phyloP scores from a whole-genome alignment of 148 eudicot genomes.

The Vaccinium darrowii region DNA sequence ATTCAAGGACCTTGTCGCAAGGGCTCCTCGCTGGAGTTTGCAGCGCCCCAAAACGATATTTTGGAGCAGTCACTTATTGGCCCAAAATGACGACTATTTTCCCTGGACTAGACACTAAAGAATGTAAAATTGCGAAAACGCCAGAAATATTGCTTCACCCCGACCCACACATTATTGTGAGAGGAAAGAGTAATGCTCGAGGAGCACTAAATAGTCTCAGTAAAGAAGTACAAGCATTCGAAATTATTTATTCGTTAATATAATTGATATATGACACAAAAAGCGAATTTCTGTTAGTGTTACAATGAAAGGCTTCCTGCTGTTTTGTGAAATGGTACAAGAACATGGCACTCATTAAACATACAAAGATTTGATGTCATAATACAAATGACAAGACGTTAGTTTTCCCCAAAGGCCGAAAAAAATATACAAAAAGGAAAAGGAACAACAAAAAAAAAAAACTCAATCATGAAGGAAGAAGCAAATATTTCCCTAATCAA shows the following conservation, averaged over 20 bases:
- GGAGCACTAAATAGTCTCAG: neutral
- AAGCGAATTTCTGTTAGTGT: neutral
- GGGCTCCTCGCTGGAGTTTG: too few species aligned
- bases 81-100: too few species aligned
- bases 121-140: too few species aligned
- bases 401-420: neutral
- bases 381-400: neutral
- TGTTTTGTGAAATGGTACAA: neutral
- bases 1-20: too few species aligned
- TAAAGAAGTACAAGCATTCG: neutral
- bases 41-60: too few species aligned
- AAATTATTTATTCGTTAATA: neutral
- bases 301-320: neutral
- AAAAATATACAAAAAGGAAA: neutral
- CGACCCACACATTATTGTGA: too few species aligned
- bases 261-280: neutral
- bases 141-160: too few species aligned
- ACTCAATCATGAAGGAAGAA: neutral
- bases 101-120: too few species aligned
- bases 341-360: neutral
- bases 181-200: neutral
- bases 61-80: too few species aligned
- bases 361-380: neutral
- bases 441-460: neutral
- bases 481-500: constrained; percentile 20